Evolutionary conservation across 73 alveolate species (phyloP).

Genomic region (Paramecium octaurelia): DNA sequence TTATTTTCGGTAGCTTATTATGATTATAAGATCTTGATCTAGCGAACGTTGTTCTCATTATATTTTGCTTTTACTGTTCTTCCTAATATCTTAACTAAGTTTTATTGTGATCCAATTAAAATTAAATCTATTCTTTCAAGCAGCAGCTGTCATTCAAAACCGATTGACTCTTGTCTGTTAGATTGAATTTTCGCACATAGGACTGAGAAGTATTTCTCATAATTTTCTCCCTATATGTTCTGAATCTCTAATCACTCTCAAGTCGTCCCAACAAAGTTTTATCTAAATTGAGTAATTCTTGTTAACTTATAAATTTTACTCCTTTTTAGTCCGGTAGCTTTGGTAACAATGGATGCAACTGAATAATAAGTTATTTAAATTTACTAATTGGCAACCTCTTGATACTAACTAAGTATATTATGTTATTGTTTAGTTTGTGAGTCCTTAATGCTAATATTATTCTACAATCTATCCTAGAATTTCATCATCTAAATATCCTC

Average conservation of each 20-base stretch:
- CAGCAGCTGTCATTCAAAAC: neutral
- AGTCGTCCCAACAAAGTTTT: neutral
- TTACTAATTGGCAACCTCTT: slow-evolving; percentile 31
- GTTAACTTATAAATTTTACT: neutral
- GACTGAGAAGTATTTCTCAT: neutral
- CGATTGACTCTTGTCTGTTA: neutral
- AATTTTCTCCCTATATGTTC: slow-evolving; percentile 1
- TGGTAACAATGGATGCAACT: slow-evolving; percentile 14
- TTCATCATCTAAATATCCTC: neutral
- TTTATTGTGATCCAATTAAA: neutral
- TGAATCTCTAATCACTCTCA: neutral
- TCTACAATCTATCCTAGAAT: neutral
- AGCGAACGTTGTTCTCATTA: neutral
- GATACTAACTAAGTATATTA: neutral
- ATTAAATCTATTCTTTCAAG: neutral
- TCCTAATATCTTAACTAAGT: neutral
- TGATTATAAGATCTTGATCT: neutral
- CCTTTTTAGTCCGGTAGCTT: neutral
- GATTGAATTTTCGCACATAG: neutral
- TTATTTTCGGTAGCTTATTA: slow-evolving; percentile 2
- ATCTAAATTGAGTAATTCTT: neutral
- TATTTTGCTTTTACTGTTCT: neutral
- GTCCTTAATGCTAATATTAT: neutral
- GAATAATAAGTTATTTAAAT: neutral
- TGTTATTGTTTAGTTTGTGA: neutral